Conservation (phyloP, 2,329 filamentous ascomycete genomes). For the Xylaria sp. region DNA sequence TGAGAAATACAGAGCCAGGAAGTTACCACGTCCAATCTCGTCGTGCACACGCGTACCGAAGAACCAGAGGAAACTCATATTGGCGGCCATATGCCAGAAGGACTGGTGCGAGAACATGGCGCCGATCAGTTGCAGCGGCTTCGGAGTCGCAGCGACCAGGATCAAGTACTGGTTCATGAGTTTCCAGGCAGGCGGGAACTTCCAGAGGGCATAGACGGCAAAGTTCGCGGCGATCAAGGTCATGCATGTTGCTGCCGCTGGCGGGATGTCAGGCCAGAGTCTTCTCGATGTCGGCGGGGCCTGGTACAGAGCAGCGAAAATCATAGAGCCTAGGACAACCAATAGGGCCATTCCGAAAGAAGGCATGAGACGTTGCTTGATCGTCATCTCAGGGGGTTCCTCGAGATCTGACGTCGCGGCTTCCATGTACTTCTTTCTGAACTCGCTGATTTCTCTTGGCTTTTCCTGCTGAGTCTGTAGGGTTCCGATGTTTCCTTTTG, state of each 20-base stretch:
- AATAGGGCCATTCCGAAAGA: conserved; percentile 45
- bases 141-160: conserved; percentile 58
- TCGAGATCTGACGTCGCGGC: conserved; percentile 47
- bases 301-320: conserved; percentile 46
- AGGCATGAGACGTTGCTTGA: conserved; percentile 52
- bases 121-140: conserved; percentile 55
- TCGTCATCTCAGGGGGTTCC: conserved; percentile 46
- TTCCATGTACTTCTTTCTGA: conserved; percentile 39
- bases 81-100: conserved; percentile 54
- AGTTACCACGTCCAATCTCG: conserved; percentile 62
- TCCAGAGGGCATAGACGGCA: conserved; percentile 54
- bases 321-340: conserved; percentile 40
- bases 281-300: conserved; percentile 44
- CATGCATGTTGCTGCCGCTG: conserved; percentile 59
- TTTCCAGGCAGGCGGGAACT: conserved; percentile 58
- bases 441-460: conserved; percentile 35
- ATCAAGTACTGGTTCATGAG: conserved; percentile 65
- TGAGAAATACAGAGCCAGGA: conserved; percentile 61
- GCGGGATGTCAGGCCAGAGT: conserved; percentile 55
- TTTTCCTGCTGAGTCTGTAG: conserved; percentile 36
- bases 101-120: conserved; percentile 65
- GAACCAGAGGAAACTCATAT: conserved; percentile 61
- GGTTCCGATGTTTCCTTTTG: conserved; percentile 36
- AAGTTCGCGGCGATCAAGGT: conserved; percentile 57
- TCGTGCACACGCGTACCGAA: conserved; percentile 64